These are phyloP conservation scores for Lactarius pseudohatsudake DNA, from an alignment of 768 basidiomycete genomes.

Conservation along the genomic window DNA sequence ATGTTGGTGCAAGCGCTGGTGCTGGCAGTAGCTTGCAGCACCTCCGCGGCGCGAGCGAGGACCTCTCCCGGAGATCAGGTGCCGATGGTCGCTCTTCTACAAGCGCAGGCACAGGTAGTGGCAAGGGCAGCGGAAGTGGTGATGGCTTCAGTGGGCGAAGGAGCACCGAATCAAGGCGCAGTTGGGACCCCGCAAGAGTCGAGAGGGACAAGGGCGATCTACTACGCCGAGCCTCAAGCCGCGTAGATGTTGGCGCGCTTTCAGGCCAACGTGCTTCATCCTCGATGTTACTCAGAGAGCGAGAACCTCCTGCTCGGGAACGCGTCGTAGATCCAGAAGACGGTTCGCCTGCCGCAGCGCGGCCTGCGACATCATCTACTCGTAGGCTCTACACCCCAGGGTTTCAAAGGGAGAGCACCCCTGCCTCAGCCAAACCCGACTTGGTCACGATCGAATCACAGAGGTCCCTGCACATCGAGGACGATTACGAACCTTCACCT, in stretches of 20 bases:
- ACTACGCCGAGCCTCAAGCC: slow-evolving; percentile 34
- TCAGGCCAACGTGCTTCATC: slow-evolving; percentile 30
- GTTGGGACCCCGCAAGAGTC: slow-evolving; percentile 43
- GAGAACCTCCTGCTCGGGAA: slow-evolving; percentile 20
- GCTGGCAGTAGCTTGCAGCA: slow-evolving; percentile 41
- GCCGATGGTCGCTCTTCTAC: slow-evolving; percentile 36
- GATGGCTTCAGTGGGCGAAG: slow-evolving; percentile 47
- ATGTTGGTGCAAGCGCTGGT: slow-evolving; percentile 25
- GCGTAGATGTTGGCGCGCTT: slow-evolving; percentile 28
- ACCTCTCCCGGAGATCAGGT: slow-evolving; percentile 38
- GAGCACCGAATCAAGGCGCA: slow-evolving; percentile 49
- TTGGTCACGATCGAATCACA: slow-evolving; percentile 32
- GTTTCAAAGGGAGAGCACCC: slow-evolving; percentile 50
- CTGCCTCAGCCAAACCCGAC: slow-evolving; percentile 28
- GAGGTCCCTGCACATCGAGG: slow-evolving; percentile 33
- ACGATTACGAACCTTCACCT: slow-evolving; percentile 47
- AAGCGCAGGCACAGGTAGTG: slow-evolving; percentile 31
- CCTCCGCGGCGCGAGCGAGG: slow-evolving; percentile 54
- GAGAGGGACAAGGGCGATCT: slow-evolving; percentile 31
- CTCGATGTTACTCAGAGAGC: slow-evolving; percentile 35
- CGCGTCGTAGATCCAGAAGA: slow-evolving; percentile 4
- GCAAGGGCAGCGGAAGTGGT: slow-evolving; percentile 47
- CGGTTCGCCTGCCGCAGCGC: neutral
- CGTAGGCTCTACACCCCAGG: slow-evolving; percentile 59
- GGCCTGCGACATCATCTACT: slow-evolving; percentile 34